Evolutionary conservation across 1,284 basidiomycete genomes (phyloP), one percentile per base, ranked within the genome.

Genomic region (Ustilago shanxiensis): DNA sequence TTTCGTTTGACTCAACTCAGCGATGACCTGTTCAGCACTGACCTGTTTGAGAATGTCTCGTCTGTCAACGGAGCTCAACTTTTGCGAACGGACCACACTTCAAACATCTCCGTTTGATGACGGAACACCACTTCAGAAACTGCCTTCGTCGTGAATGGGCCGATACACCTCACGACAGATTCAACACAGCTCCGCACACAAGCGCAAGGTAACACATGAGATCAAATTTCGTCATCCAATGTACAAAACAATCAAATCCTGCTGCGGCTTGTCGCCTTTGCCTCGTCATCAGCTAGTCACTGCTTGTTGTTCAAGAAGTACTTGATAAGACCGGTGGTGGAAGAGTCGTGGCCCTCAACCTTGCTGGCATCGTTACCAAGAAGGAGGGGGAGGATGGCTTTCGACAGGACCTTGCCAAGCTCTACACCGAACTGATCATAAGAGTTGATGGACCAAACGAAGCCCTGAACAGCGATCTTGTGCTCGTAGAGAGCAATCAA

Each of bases 401-500:
- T 98, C 9, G 96, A 95, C 50, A 99, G 90, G 1, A 95, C 84
- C 82, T 98, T 98, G 74, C 95, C 96, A 57, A 98, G 92, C 87
- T 83, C 80, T 9, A 82, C 80, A 41, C 82, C 94, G 86, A 87
- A 87, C 84, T 89, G 88, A 81, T 89, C 88, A 87, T 93, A 99
- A 11, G 94, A 96, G 90, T 99, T 99, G 89, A 99, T 97, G 52
- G 94, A 93, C 95, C 95, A 98, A 75, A 98, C 90, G 56, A 93
- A 93, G 84, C 96, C 96, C 87, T 99, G 97, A 0, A 93, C 93
- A 87, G 98, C 97, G 86, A 99, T 98, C 90, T 99, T 99, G 90
- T 99, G 96, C 88, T 99, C 96, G 86, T 96, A 96, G 77, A 96
- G 85, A n/a, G 93, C 93, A 83, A 96, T 92, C 57, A 96, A 88